Evolutionary conservation across 1,284 basidiomycete genomes (phyloP), one percentile per base, ranked within the genome.

Genomic region (Laetiporus sulphureus): DNA sequence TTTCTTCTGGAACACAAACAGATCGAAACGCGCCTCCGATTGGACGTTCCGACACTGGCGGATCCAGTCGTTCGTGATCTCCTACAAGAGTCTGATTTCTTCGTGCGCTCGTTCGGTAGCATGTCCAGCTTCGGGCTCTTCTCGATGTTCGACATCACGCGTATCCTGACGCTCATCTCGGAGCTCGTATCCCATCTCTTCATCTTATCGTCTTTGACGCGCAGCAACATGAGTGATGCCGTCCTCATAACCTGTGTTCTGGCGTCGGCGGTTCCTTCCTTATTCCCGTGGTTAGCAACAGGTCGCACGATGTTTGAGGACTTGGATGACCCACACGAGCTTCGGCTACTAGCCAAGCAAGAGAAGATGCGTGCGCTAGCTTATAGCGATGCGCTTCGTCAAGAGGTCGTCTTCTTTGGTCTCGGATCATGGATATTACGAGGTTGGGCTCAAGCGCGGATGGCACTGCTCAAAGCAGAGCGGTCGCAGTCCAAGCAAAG

Each of bases 31-130:
- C 77, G 85, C 45, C 68, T 91, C 20, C 77, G 76, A 31, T 72
- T 91, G 42, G 85, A 91, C 53, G 72, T 88, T 30, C 86, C 85
- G 40, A 82, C 84, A 4, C 68, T 89, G 36, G 70, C 79, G 36
- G 81, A 88, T 54, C 80, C 85, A 29, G 60, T 68, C 46, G 69
- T 84, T 16, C 76, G 79, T 41, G 84, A 87, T 51, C 71, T 90
- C 23, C 68, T 91, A n/a, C 77, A 83, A 49, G 88, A 91, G 62
- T 87, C 87, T 12, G 88, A 88, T 53, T 71, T 83, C 19, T 85
- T 87, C 54, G 81, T 85, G 33, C 72, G 77, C 44, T 84, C 85
- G 5, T 83, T 90, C 59, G 77, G 72, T 50, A 79, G 79, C 37
- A 63, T 68, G 48, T 75, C 78, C 27, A 71, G 79, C 21, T 82